Conservation (phyloP, 176 grass and related monocot species). For the Themeda triandra region DNA sequence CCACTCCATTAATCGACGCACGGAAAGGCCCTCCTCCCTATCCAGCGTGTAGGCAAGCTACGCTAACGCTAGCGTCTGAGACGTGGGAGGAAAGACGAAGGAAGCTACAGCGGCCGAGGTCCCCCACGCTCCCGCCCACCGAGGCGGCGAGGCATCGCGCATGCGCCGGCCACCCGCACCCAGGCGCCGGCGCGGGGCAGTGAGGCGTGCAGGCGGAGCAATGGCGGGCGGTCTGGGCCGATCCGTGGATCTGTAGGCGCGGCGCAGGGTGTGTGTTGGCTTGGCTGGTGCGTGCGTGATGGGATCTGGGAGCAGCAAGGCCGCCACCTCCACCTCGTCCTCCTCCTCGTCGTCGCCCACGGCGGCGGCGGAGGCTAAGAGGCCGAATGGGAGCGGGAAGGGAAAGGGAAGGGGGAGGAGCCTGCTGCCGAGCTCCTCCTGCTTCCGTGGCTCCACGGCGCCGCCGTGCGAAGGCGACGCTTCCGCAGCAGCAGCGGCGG, state of each 20-base stretch:
- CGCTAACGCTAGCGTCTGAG: background rate
- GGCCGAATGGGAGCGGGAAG: slow-evolving; percentile 28
- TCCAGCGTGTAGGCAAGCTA: slow-evolving; percentile 1
- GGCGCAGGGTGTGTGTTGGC: background rate
- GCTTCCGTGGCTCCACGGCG: slow-evolving; percentile 55
- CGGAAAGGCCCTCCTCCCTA: too few species aligned
- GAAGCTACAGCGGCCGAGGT: slow-evolving; percentile 3
- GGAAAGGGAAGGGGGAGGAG: slow-evolving; percentile 11
- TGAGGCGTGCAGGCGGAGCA: slow-evolving; percentile 12
- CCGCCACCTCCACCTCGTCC: slow-evolving; percentile 7
- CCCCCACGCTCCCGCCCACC: background rate
- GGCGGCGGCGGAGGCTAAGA: background rate
- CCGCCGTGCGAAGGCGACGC: slow-evolving; percentile 15
- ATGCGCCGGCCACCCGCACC: slow-evolving; percentile 13
- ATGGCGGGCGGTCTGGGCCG: slow-evolving; percentile 5
- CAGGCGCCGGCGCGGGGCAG: background rate
- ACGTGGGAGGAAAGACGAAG: too few species aligned
- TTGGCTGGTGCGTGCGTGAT: slow-evolving; percentile 7
- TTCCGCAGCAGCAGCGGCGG: background rate
- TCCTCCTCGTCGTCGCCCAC: background rate
- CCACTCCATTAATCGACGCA: slow-evolving; percentile 2
- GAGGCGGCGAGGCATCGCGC: slow-evolving; percentile 3
- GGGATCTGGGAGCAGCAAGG: slow-evolving; percentile 90
- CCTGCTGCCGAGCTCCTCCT: slow-evolving; percentile 55
- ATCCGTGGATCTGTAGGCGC: slow-evolving; percentile 35